These are phyloP conservation scores for Aspergillus cavernicola DNA, from an alignment of 495 filamentous ascomycete species.

Conservation along the genomic window DNA sequence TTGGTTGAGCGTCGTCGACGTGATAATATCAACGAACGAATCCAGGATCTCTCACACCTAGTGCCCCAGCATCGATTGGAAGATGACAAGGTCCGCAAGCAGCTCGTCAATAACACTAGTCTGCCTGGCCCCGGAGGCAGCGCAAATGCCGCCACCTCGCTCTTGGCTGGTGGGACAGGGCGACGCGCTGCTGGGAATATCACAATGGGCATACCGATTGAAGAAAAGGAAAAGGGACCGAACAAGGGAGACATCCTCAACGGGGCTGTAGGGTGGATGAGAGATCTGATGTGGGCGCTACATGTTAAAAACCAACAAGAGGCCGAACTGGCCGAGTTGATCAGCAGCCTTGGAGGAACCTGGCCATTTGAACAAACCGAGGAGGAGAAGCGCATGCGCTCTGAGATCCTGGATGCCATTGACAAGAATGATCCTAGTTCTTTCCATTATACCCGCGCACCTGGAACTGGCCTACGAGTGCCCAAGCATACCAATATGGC, in stretches of 20 bases:
- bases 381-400: constrained; percentile 92
- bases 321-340: constrained; percentile 70
- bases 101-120: constrained; percentile 83
- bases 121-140: constrained; percentile 74
- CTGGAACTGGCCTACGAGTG: constrained; percentile 81
- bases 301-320: constrained; percentile 84
- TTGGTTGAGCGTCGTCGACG: constrained; percentile 89
- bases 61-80: constrained; percentile 91
- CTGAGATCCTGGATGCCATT: constrained; percentile 81
- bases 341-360: constrained; percentile 64
- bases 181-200: constrained; percentile 86
- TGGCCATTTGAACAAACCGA: constrained; percentile 84
- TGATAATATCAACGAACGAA: constrained; percentile 98
- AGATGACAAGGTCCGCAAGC: constrained; percentile 94
- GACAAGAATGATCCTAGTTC: constrained; percentile 66
- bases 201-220: constrained; percentile 81
- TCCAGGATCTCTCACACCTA: constrained; percentile 90
- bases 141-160: constrained; percentile 75
- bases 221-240: constrained; percentile 97
- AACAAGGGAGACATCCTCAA: constrained; percentile 99
- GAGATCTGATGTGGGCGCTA: constrained; percentile 96
- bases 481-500: constrained; percentile 90
- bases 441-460: constrained; percentile 79
- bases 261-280: constrained; percentile 92
- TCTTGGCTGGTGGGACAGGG: constrained; percentile 78